phyloP scores from a whole-genome alignment of 1,284 basidiomycete species.

The Sporisorium graminicola region DNA sequence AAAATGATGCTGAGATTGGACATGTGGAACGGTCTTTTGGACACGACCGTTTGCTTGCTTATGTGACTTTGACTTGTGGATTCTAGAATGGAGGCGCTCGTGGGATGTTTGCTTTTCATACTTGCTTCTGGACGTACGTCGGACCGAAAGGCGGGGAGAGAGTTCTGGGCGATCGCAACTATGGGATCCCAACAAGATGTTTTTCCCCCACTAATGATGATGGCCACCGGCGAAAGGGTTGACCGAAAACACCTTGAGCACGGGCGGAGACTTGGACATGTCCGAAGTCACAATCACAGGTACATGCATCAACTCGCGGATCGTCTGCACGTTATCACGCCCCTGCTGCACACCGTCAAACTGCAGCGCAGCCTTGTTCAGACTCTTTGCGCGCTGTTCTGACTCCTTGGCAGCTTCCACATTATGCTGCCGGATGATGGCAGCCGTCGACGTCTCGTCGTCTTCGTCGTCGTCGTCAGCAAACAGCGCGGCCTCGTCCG shows the following conservation, averaged over 20 bases:
- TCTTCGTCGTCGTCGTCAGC: slow-evolving; percentile 63
- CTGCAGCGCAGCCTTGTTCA: slow-evolving; percentile 38
- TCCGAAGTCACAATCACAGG: slow-evolving; percentile 63
- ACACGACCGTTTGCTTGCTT: background rate
- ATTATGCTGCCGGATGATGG: slow-evolving; percentile 38
- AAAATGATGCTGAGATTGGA: too few species aligned
- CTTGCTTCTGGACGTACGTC: background rate
- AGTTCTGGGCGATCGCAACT: slow-evolving; percentile 10
- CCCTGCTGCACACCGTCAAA: slow-evolving; percentile 44
- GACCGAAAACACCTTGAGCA: slow-evolving; percentile 61
- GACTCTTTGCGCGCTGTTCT: slow-evolving; percentile 45
- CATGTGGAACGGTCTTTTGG: too few species aligned
- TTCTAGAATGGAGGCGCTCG: too few species aligned
- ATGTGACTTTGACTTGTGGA: too few species aligned
- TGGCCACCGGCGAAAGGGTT: slow-evolving; percentile 33
- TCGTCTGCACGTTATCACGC: slow-evolving; percentile 50
- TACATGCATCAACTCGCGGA: slow-evolving; percentile 57
- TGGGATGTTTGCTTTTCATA: background rate
- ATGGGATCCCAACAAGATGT: slow-evolving; percentile 4
- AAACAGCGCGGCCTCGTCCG: slow-evolving; percentile 62
- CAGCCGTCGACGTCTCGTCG: slow-evolving; percentile 36
- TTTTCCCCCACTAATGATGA: slow-evolving; percentile 13
- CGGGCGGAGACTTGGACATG: slow-evolving; percentile 65
- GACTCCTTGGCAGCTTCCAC: slow-evolving; percentile 52
- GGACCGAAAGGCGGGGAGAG: background rate